Percentiles rank a stretch among this genome's conserved stretches.
phyloP scores from a whole-genome alignment of 306 rosid genomes.

The Fragaria vesca region DNA sequence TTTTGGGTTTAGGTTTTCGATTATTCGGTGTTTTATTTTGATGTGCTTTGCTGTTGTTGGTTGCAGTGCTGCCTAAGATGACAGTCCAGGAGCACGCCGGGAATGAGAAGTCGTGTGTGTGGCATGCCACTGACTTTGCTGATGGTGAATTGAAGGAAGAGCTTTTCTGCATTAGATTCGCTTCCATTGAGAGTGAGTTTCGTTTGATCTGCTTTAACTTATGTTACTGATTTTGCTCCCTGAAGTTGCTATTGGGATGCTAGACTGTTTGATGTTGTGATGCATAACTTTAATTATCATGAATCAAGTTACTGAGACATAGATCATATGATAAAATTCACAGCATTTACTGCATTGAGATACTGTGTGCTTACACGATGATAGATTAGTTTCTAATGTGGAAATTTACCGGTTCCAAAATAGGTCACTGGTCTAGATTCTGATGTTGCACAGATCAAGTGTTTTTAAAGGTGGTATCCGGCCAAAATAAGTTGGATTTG shows the following conservation, averaged over 20 bases:
- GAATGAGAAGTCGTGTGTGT: constrained; percentile 87
- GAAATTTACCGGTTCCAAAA: not conserved
- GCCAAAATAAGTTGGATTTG: not conserved
- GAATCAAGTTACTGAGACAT: not conserved
- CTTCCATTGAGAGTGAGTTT: constrained; percentile 87
- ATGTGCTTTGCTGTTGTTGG: not conserved
- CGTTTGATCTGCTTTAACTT: not conserved
- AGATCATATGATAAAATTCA: not conserved
- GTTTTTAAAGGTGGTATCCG: not conserved
- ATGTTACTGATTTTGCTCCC: not conserved
- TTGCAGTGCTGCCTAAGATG: constrained; percentile 71
- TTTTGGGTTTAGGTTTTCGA: constrained; percentile 3
- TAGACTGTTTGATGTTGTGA: not conserved
- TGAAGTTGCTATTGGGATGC: not conserved
- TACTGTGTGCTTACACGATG: not conserved
- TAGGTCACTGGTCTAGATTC: not conserved
- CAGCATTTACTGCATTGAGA: not conserved
- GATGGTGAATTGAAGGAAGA: constrained; percentile 96
- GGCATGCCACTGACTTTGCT: constrained; percentile 96
- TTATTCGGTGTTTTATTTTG: not conserved
- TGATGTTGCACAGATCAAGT: not conserved
- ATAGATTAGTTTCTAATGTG: not conserved
- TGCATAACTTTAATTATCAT: not conserved
- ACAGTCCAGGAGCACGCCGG: constrained; percentile 93
- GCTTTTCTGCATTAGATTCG: constrained; percentile 93